Conservation (phyloP, 228 moss, liverwort and hornwort genomes). For the Sphagnum magellanicum region DNA sequence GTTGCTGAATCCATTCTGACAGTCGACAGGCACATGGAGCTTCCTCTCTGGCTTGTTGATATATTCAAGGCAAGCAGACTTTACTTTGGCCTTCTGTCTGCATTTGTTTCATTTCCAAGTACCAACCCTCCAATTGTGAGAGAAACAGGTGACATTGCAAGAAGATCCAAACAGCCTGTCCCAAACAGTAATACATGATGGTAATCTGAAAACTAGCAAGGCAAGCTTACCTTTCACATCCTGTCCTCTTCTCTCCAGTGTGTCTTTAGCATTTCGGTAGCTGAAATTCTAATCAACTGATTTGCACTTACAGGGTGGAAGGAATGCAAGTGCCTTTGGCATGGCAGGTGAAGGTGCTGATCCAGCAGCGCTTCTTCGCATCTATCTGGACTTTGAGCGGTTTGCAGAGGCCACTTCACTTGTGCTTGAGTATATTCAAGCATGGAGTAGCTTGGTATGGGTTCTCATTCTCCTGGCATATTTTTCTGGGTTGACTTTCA, state of each 20-base stretch:
- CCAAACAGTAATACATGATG: too few relatives aligned
- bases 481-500: background rate
- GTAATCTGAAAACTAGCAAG: too few relatives aligned
- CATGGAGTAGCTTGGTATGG: constrained; percentile 54
- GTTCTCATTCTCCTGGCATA: background rate
- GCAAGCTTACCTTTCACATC: too few relatives aligned
- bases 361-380: constrained; percentile 80
- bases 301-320: constrained; percentile 44
- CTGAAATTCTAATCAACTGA: too few relatives aligned
- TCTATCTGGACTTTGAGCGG: constrained; percentile 79
- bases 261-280: too few relatives aligned
- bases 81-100: background rate
- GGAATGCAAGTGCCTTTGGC: constrained; percentile 60
- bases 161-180: too few relatives aligned
- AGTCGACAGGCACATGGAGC: constrained; percentile 90
- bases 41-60: constrained; percentile 93
- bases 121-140: too few relatives aligned
- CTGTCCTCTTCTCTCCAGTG: too few relatives aligned
- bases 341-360: constrained; percentile 67
- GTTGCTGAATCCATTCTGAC: constrained; percentile 91
- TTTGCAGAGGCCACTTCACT: constrained; percentile 88
- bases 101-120: too few relatives aligned
- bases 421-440: constrained; percentile 75
- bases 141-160: too few relatives aligned
- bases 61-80: constrained; percentile 55